A percentile compares a stretch with the other conserved stretches of the same genome.
These are phyloP conservation scores for Tylopilus vinaceipallidus DNA, from an alignment of 768 basidiomycete species.

Conservation along the genomic window DNA sequence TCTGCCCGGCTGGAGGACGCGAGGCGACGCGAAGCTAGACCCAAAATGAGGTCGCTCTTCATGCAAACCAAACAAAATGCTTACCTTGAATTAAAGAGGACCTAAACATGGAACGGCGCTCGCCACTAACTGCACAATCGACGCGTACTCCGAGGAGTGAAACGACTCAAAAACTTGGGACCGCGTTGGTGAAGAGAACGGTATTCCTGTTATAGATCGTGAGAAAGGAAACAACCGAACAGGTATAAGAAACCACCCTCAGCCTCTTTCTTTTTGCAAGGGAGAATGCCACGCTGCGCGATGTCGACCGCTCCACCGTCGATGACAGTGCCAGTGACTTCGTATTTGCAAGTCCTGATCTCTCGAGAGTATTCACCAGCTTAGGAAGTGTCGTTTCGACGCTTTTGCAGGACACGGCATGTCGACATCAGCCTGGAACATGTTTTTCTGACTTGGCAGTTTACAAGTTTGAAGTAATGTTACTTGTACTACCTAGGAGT, in stretches of 20 bases:
- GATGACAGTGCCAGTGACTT: conserved; percentile 66
- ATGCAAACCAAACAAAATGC: neutral
- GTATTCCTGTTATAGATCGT: conserved; percentile 29
- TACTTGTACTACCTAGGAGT: neutral
- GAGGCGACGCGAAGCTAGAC: conserved; percentile 37
- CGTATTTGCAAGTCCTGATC: conserved; percentile 47
- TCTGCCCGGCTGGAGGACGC: conserved; percentile 41
- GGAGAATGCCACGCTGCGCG: conserved; percentile 68
- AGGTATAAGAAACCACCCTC: conserved; percentile 25
- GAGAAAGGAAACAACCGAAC: conserved; percentile 31
- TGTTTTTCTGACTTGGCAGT: conserved; percentile 9
- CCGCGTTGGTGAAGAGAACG: no score
- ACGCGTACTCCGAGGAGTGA: no score
- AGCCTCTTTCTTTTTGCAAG: conserved; percentile 28
- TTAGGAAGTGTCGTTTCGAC: conserved; percentile 66
- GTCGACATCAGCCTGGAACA: conserved; percentile 61
- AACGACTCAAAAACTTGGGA: conserved; percentile 4
- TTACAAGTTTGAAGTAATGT: neutral
- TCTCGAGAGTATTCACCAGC: conserved; percentile 55
- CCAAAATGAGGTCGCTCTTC: neutral
- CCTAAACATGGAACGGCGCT: conserved; percentile 26
- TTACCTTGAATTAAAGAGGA: conserved; percentile 21
- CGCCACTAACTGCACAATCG: neutral
- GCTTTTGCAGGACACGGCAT: conserved; percentile 53
- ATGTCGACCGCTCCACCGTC: conserved; percentile 49